A percentile compares a stretch with the other conserved stretches of the same genome.
These are phyloP conservation scores for Venturia carpophila DNA, from an alignment of 2,329 filamentous ascomycete genomes.

Conservation along the genomic window DNA sequence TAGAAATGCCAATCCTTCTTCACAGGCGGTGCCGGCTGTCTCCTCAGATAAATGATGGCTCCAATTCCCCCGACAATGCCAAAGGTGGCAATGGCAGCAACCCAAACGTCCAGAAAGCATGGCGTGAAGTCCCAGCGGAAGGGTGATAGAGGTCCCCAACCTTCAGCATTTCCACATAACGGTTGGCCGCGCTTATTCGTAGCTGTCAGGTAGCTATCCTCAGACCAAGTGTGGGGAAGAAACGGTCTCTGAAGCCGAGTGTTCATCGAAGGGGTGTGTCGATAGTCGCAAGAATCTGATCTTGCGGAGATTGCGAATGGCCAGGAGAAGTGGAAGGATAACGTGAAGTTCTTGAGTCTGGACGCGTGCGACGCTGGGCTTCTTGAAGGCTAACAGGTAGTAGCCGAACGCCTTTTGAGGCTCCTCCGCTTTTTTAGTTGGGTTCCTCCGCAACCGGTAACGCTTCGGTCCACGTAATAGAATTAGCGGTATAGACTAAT, in stretches of 20 bases:
- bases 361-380: neutral
- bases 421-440: neutral
- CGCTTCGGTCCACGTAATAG: neutral
- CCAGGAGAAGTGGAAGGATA: neutral
- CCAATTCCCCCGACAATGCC: constrained; percentile 69
- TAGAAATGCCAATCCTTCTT: constrained; percentile 89
- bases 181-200: constrained; percentile 44
- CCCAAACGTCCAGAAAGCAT: constrained; percentile 91
- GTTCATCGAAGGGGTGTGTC: constrained; percentile 9
- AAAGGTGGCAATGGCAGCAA: constrained; percentile 68
- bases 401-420: neutral
- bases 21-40: constrained; percentile 58
- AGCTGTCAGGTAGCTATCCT: constrained; percentile 14
- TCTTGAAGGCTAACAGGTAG: neutral
- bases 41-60: constrained; percentile 68
- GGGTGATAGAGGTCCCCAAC: constrained; percentile 89
- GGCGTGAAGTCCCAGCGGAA: constrained; percentile 90
- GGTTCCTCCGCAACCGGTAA: neutral
- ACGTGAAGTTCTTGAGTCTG: neutral
- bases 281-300: constrained; percentile 2
- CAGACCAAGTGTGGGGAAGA: neutral
- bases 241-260: constrained; percentile 5
- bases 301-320: neutral
- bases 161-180: constrained; percentile 81
- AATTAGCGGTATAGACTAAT: neutral